A percentile compares a stretch with the other conserved stretches of the same genome.
phyloP scores from a whole-genome alignment of 1,284 basidiomycete genomes.

The Somion occarium region DNA sequence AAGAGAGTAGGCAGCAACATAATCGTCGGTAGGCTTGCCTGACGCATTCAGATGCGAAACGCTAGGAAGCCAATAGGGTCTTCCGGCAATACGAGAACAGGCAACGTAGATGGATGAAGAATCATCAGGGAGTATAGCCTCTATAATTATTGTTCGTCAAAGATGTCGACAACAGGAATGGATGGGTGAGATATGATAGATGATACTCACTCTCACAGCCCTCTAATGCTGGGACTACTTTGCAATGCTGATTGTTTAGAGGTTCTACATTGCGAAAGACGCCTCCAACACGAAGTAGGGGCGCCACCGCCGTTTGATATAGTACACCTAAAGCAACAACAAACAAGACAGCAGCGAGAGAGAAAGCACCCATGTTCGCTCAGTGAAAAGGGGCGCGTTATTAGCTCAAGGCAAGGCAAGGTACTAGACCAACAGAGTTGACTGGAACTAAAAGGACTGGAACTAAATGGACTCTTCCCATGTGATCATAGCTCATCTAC shows the following conservation, averaged over 20 bases:
- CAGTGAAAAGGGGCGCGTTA: too few species aligned
- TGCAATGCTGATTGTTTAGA: slow-evolving; percentile 45
- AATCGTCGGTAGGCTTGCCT: slow-evolving; percentile 42
- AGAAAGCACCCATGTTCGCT: not conserved
- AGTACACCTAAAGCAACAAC: slow-evolving; percentile 11
- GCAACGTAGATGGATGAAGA: slow-evolving; percentile 65
- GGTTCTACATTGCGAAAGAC: slow-evolving; percentile 38
- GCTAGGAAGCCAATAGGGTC: slow-evolving; percentile 54
- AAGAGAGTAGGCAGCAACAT: slow-evolving; percentile 60
- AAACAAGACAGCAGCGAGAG: slow-evolving; percentile 1
- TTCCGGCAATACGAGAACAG: slow-evolving; percentile 52
- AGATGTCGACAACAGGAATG: slow-evolving; percentile 6
- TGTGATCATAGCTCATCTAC: too few species aligned
- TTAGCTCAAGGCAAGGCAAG: too few species aligned
- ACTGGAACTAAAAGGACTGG: too few species aligned
- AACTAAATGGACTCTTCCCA: too few species aligned
- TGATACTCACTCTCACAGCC: slow-evolving; percentile 75
- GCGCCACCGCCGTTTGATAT: slow-evolving; percentile 13
- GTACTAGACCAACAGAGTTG: too few species aligned
- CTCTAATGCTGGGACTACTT: slow-evolving; percentile 42
- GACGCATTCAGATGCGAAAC: slow-evolving; percentile 39
- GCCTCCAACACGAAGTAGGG: slow-evolving; percentile 24
- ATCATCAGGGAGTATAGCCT: slow-evolving; percentile 50
- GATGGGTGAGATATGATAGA: too few species aligned
- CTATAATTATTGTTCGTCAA: too few species aligned